phyloP scores from a whole-genome alignment of 108 stramenopile species.

The Asterionellopsis glacialis region DNA sequence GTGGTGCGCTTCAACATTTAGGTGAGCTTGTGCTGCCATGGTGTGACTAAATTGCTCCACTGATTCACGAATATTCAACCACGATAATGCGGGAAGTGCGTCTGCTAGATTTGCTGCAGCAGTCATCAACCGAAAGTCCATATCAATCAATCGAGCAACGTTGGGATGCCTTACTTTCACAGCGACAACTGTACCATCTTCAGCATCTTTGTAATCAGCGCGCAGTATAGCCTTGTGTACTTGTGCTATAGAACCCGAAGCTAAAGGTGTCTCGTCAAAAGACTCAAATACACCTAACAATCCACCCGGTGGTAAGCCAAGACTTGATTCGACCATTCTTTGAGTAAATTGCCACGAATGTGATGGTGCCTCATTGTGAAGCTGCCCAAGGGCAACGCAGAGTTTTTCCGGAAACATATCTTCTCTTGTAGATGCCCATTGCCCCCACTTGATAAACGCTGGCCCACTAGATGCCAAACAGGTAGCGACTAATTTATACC shows the following conservation, averaged over 20 bases:
- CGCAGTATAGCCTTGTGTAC: conserved; percentile 54
- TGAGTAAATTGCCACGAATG: conserved; percentile 58
- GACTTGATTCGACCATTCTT: conserved; percentile 27
- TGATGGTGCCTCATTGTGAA: conserved; percentile 63
- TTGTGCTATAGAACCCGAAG: conserved; percentile 84
- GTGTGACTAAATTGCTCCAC: conserved; percentile 80
- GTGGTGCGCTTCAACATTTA: conserved; percentile 74
- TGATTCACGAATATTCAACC: conserved; percentile 52
- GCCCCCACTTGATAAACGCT: conserved; percentile 86
- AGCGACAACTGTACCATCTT: conserved; percentile 33
- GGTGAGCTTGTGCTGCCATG: conserved; percentile 72
- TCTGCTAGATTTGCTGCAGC: conserved; percentile 43
- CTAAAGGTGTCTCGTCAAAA: conserved; percentile 65
- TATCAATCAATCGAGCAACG: conserved; percentile 61
- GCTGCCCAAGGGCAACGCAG: conserved; percentile 43
- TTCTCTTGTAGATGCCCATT: conserved; percentile 57
- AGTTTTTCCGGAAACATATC: conserved; percentile 83
- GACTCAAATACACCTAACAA: conserved; percentile 50
- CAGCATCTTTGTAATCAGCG: conserved; percentile 1
- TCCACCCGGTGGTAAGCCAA: conserved; percentile 26
- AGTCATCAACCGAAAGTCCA: conserved; percentile 80
- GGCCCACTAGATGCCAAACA: conserved; percentile 47
- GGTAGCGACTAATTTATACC: conserved; percentile 42
- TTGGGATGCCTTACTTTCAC: conserved; percentile 79
- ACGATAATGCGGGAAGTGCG: conserved; percentile 33